phyloP scores from a whole-genome alignment of 2,329 filamentous ascomycete genomes.

The Drechslerella coelobrocha region DNA sequence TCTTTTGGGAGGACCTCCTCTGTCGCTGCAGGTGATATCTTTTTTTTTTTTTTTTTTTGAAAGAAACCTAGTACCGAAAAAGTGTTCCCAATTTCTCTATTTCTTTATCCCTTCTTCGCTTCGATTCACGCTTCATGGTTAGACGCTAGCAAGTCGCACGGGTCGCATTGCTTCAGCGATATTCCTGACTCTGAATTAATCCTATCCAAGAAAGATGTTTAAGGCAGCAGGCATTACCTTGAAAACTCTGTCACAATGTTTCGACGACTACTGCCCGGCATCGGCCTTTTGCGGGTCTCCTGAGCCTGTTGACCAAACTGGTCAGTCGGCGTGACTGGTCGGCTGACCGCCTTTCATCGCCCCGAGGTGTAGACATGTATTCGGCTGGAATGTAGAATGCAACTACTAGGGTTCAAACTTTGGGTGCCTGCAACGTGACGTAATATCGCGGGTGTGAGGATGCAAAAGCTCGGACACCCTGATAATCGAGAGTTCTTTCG shows the following conservation, averaged over 20 bases:
- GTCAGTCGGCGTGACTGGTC: slow-evolving; percentile 31
- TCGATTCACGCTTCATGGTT: neutral
- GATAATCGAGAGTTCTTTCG: neutral
- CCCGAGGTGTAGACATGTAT: slow-evolving; percentile 31
- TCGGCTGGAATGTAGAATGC: slow-evolving; percentile 41
- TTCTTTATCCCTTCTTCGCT: neutral
- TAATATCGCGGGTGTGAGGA: slow-evolving; percentile 43
- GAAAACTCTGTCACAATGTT: slow-evolving; percentile 7
- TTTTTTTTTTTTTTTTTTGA: neutral
- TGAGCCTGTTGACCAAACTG: slow-evolving; percentile 24
- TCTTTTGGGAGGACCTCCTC: slow-evolving; percentile 20
- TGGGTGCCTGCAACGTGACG: slow-evolving; percentile 44
- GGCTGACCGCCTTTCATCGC: slow-evolving; percentile 46
- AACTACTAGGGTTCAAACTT: slow-evolving; percentile 31
- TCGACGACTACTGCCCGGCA: slow-evolving; percentile 18
- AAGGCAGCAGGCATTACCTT: slow-evolving; percentile 45
- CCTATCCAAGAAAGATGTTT: neutral
- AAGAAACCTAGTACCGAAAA: slow-evolving; percentile 11
- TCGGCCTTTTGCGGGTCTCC: slow-evolving; percentile 38
- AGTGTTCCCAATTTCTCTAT: slow-evolving; percentile 14
- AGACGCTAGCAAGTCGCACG: slow-evolving; percentile 14
- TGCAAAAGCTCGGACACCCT: slow-evolving; percentile 21
- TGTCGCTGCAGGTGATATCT: slow-evolving; percentile 25
- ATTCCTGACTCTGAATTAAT: neutral
- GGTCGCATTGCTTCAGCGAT: slow-evolving; percentile 16